phyloP scores from a whole-genome alignment of 2,329 filamentous ascomycete genomes.

The Sarocladium brachiariae region DNA sequence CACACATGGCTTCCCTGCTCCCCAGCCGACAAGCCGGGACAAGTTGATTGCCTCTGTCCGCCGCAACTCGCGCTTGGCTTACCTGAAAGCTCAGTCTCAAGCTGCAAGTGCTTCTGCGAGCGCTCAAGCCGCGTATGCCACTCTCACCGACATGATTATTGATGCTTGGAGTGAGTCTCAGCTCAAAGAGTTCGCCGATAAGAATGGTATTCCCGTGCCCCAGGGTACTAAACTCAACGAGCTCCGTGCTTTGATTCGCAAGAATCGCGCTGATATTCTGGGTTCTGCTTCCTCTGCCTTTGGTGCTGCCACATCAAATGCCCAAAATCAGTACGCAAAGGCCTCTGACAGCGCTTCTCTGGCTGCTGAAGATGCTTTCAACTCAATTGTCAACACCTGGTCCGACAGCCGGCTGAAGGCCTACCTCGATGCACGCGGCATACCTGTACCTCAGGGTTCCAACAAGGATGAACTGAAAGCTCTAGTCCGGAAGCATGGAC shows the following conservation, averaged over 20 bases:
- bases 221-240: conserved; percentile 90
- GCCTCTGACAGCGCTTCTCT: conserved; percentile 63
- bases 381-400: conserved; percentile 56
- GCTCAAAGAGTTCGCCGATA: conserved; percentile 88
- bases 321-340: conserved; percentile 68
- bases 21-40: conserved; percentile 78
- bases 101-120: conserved; percentile 55
- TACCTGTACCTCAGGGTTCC: conserved; percentile 65
- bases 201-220: conserved; percentile 78
- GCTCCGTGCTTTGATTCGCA: conserved; percentile 80
- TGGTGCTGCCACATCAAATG: conserved; percentile 67
- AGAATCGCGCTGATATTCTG: conserved; percentile 68
- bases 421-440: conserved; percentile 68
- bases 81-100: conserved; percentile 57
- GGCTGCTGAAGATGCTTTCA: conserved; percentile 60
- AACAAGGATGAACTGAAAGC: conserved; percentile 69
- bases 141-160: conserved; percentile 75
- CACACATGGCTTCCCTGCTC: conserved; percentile 74
- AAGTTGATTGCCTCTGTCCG: conserved; percentile 83
- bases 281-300: conserved; percentile 53
- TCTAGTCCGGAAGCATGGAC: conserved; percentile 63
- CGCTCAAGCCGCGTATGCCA: conserved; percentile 63
- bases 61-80: conserved; percentile 79
- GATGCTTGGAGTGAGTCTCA: conserved; percentile 84
- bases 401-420: conserved; percentile 71